These are phyloP conservation scores for Zasmidium angulare DNA, from an alignment of 2,329 filamentous ascomycete species.

Conservation along the genomic window DNA sequence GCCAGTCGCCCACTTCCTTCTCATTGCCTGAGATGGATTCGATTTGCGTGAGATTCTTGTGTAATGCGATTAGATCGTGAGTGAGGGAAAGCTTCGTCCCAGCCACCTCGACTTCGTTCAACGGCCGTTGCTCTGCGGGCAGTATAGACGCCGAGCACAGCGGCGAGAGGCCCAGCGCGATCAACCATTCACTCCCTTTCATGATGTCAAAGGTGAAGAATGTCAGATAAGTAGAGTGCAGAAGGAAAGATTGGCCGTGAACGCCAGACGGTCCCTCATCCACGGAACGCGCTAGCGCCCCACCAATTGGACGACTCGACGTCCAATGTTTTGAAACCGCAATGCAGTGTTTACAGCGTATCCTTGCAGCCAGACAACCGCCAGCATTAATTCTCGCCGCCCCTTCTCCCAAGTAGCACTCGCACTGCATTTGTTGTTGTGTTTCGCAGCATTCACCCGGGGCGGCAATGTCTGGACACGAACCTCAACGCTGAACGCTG, in stretches of 20 bases:
- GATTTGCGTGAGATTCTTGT: conserved; percentile 72
- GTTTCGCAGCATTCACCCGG: background rate
- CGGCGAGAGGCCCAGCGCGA: conserved; percentile 4
- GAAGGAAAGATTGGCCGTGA: background rate
- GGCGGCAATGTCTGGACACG: background rate
- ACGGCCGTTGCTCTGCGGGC: conserved; percentile 8
- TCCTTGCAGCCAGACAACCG: background rate
- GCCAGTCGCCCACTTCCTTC: conserved; percentile 64
- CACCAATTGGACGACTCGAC: background rate
- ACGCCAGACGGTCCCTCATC: background rate
- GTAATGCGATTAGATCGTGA: conserved; percentile 65
- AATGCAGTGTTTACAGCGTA: background rate
- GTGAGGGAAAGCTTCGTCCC: conserved; percentile 25
- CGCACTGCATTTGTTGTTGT: background rate
- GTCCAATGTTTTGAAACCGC: too few relatives aligned
- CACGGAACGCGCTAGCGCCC: background rate
- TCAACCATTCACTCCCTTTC: conserved; percentile 2
- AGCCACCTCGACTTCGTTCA: background rate
- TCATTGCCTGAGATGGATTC: conserved; percentile 73
- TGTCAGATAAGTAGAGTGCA: background rate
- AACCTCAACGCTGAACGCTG: background rate
- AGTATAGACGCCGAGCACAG: conserved; percentile 8
- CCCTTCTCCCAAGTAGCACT: background rate
- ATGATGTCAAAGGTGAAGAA: background rate
- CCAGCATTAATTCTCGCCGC: background rate